Base-by-base conservation (phyloP, 148 eudicot species). In the Euryodendron excelsum region DNA sequence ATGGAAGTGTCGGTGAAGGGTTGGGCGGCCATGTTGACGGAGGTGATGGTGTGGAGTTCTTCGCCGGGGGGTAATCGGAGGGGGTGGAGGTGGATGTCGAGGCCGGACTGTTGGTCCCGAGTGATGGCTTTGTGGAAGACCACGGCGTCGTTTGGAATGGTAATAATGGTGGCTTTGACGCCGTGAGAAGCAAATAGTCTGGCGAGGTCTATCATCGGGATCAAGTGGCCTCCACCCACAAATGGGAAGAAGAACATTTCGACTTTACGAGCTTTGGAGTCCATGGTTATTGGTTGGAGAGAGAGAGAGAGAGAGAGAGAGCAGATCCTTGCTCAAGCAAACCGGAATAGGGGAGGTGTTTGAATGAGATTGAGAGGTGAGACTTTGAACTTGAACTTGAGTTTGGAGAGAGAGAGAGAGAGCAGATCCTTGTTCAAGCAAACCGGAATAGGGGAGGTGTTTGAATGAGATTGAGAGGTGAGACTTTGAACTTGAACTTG, bases 171-270 rank as follows among this genome's bases (percentile, higher is more conserved):
- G 30, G 73, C 3, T 20, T 73, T 77, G 4, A 60, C 59, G 21
- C 73, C 78, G 8, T 58, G 68, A 1, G 77, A 56, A 60, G 73
- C 47, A 9, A 82, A 68, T 21, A 82, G 31, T 30, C 61, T 73
- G 34, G 84, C 74, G 37, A 82, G 41, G 74, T 82, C 78, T 3
- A 82, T 17, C 31, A 61, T 56, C 21, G 81, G 84, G 17, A 78
- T 59, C 36, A 73, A 36, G 77, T 82, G 84, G 77, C 84, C 81
- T 13, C 45, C 69, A 27, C 73, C 78, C 77, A 82, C 53, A 21
- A 73, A 30, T 44, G 84, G 84, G 39, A 82, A 77, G 59, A 77
- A 41, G 66, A 77, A 60, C 18, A 81, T 67, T 18, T 67, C 48
- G 20, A 67, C 25, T 39, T 67, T 67, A 11, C 28, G 15, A 18